A percentile compares a stretch with the other conserved stretches of the same genome.
phyloP scores from a whole-genome alignment of 2,329 filamentous ascomycete species.

The Sporothrix sp. region DNA sequence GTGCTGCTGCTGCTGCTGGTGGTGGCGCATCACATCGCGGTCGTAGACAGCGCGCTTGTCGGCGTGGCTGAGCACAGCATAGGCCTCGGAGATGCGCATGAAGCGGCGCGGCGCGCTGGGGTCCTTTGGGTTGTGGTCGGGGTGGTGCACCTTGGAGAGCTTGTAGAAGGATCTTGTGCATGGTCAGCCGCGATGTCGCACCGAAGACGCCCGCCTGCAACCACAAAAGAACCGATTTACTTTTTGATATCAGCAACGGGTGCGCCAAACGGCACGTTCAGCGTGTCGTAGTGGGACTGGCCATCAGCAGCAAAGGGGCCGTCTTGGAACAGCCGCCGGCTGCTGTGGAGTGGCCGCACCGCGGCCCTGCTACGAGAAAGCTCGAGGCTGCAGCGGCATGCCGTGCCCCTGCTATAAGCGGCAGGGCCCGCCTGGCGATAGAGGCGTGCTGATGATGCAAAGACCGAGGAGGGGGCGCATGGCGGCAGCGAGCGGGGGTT shows the following conservation, averaged over 20 bases:
- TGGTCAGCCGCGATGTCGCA: no score
- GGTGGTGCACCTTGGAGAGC: slow-evolving; percentile 86
- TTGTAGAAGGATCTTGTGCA: slow-evolving; percentile 70
- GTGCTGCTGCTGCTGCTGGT: slow-evolving; percentile 26
- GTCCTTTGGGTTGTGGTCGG: slow-evolving; percentile 76
- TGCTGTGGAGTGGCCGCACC: slow-evolving; percentile 22
- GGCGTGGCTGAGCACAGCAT: slow-evolving; percentile 62
- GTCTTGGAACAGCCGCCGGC: slow-evolving; percentile 20
- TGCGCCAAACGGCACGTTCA: slow-evolving; percentile 62
- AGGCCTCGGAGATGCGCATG: slow-evolving; percentile 75
- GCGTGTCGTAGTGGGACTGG: slow-evolving; percentile 70
- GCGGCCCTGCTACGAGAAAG: neutral
- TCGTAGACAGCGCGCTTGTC: slow-evolving; percentile 75
- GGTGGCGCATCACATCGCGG: slow-evolving; percentile 46
- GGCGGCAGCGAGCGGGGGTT: slow-evolving; percentile 32
- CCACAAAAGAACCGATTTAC: no score
- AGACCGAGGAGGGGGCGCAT: slow-evolving; percentile 24
- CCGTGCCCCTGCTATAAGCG: neutral
- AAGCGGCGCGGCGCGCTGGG: slow-evolving; percentile 65
- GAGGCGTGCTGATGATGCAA: slow-evolving; percentile 11
- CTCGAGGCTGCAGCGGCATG: slow-evolving; percentile 1
- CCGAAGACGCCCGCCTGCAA: no score
- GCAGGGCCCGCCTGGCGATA: slow-evolving; percentile 4
- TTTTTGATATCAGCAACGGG: slow-evolving; percentile 75
- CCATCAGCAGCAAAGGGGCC: slow-evolving; percentile 22